Base-by-base conservation (phyloP, 805 yeast species). In the Torulaspora quercuum region DNA sequence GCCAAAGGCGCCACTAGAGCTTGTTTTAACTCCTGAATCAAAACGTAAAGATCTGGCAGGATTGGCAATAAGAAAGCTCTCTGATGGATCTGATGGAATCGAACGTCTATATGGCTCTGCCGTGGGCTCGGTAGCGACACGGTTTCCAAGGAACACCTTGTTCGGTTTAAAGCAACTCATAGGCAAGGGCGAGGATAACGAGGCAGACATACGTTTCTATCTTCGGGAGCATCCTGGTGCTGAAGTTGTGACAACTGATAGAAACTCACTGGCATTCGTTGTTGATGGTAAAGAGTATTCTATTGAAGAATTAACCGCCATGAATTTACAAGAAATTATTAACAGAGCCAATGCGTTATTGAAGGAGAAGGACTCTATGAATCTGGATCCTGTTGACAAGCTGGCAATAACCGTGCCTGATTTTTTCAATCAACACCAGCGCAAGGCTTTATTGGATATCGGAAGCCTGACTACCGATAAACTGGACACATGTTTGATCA, bases 31-130 rank as follows among this genome's bases (percentile, higher is more conserved):
- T 3, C 81, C 86, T 16, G 97, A 92, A 52, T 82, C 95, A 3
- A 86, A 88, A 62, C 72, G 98, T 40, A 92, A 92, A 58, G 97
- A 90, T 52, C 68, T 80, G 4, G 73, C 89, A 3, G 96, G 94
- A 1, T 50, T 92, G 8, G 80, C 84, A 1, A 68, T 89, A 42
- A 73, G 78, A 34, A 59, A 66, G 1, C 50, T 65, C 19, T 46
- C 59, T 38, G 26, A 52, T 59, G 37, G 64, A 47, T 46, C 59
- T 38, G 66, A 67, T 18, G 78, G 70, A 15, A 42, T 82, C 10
- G 90, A 83, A 53, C 72, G 97, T 49, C 65, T 76, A 1, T 87
- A 78, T 55, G 97, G 97, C 3, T 74, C 86, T 1, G 72, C 79
- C n/a, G 82, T 88, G 1, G 69, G 76, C 12, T 71, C 84, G 0